phyloP scores from a whole-genome alignment of 2,329 filamentous ascomycete genomes.

The Rhynchosporium agropyri region DNA sequence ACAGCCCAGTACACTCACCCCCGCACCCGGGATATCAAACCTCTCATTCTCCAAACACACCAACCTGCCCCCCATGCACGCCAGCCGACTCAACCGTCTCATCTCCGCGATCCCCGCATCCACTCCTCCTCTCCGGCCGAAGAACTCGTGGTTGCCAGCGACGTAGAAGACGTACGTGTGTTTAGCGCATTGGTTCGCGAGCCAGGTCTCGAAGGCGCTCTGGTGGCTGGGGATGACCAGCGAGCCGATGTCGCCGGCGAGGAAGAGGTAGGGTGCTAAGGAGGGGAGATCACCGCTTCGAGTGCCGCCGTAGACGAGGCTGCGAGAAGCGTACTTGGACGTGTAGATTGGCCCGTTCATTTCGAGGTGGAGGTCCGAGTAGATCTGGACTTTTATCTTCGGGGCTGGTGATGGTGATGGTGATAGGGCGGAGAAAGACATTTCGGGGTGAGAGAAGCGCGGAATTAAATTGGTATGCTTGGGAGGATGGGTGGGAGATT shows the following conservation, averaged over 20 bases:
- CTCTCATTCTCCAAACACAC: not conserved
- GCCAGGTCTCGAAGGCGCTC: too few species aligned
- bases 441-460: not conserved
- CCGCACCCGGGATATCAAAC: not conserved
- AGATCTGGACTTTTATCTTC: not conserved
- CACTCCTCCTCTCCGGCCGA: too few species aligned
- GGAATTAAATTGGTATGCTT: too few species aligned
- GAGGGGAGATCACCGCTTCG: too few species aligned
- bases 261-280: too few species aligned
- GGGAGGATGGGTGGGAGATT: too few species aligned
- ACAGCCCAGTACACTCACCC: not conserved
- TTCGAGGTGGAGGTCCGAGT: constrained; percentile 3
- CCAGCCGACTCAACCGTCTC: not conserved
- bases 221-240: too few species aligned
- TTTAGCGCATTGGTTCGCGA: not conserved
- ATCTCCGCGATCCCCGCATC: not conserved
- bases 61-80: not conserved
- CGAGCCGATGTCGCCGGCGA: too few species aligned
- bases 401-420: not conserved
- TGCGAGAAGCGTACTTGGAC: not conserved
- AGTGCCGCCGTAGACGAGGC: not conserved
- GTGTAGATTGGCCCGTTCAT: not conserved
- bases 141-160: not conserved
- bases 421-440: not conserved
- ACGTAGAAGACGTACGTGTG: not conserved